These are phyloP conservation scores for Pseudogymnoascus sp. DNA, from an alignment of 2,329 filamentous ascomycete genomes.

Conservation along the genomic window DNA sequence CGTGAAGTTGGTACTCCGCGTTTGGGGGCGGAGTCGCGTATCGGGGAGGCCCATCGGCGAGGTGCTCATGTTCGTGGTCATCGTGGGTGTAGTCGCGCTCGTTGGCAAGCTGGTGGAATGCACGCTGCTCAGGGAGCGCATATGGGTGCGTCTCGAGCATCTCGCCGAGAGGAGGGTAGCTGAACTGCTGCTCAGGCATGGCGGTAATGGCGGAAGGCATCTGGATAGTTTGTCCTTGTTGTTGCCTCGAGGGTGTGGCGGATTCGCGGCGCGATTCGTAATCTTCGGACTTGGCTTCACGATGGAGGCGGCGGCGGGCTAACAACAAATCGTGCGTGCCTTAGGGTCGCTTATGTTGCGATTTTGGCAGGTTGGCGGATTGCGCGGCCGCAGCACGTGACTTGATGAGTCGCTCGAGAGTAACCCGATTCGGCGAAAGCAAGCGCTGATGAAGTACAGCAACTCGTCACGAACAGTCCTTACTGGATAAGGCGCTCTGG, in stretches of 20 bases:
- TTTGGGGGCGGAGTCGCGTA: constrained; percentile 22
- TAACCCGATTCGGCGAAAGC: background rate
- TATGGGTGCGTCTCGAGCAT: constrained; percentile 8
- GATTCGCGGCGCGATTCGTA: constrained; percentile 5
- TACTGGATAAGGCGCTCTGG: background rate
- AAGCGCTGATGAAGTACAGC: background rate
- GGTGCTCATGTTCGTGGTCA: constrained; percentile 19
- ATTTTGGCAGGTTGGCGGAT: background rate
- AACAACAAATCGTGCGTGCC: constrained; percentile 8
- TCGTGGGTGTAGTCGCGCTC: constrained; percentile 11
- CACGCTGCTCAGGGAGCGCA: constrained; percentile 4
- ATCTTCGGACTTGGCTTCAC: constrained; percentile 6
- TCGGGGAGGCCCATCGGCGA: constrained; percentile 23
- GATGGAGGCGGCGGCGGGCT: background rate
- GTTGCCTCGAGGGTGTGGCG: background rate
- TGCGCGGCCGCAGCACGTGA: background rate
- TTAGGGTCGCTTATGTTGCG: background rate
- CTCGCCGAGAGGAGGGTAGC: constrained; percentile 11
- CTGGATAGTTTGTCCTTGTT: background rate
- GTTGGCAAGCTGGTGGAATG: constrained; percentile 10
- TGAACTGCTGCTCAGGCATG: constrained; percentile 11
- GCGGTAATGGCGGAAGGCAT: constrained; percentile 4
- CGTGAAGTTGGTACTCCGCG: constrained; percentile 18
- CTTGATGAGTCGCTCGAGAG: background rate
- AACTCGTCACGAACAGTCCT: background rate